These are phyloP conservation scores for Flaveria trinervia DNA, from an alignment of 129 eudicot species.

Conservation along the genomic window DNA sequence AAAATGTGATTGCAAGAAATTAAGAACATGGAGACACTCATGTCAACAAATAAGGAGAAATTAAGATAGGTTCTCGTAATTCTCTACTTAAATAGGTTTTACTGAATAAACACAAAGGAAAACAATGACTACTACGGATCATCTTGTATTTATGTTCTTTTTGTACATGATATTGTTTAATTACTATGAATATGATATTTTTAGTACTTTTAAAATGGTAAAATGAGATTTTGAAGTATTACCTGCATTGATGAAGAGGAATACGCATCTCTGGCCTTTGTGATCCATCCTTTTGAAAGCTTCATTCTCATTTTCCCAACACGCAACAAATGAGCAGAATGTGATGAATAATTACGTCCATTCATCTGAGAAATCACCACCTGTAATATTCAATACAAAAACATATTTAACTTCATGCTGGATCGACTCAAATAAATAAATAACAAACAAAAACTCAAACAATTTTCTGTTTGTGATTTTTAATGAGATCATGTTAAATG, in stretches of 20 bases:
- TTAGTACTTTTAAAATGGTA: not conserved
- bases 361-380: slow-evolving; percentile 95
- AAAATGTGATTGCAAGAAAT: slow-evolving; percentile 1
- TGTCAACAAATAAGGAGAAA: not conserved
- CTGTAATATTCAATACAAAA: slow-evolving; percentile 40
- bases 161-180: not conserved
- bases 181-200: not conserved
- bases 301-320: slow-evolving; percentile 86
- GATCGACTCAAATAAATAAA: not conserved
- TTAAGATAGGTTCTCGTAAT: too few species aligned
- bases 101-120: not conserved
- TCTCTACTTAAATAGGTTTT: too few species aligned
- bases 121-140: not conserved
- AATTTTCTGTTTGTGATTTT: not conserved
- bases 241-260: slow-evolving; percentile 95
- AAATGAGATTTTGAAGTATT: not conserved
- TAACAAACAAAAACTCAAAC: not conserved
- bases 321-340: slow-evolving; percentile 71
- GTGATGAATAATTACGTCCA: slow-evolving; percentile 87
- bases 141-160: not conserved
- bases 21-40: slow-evolving; percentile 11
- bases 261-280: slow-evolving; percentile 87
- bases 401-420: slow-evolving; percentile 9
- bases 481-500: not conserved
- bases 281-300: slow-evolving; percentile 95